phyloP scores from a whole-genome alignment of 345 rosid genomes.

The Nephelium lappaceum region DNA sequence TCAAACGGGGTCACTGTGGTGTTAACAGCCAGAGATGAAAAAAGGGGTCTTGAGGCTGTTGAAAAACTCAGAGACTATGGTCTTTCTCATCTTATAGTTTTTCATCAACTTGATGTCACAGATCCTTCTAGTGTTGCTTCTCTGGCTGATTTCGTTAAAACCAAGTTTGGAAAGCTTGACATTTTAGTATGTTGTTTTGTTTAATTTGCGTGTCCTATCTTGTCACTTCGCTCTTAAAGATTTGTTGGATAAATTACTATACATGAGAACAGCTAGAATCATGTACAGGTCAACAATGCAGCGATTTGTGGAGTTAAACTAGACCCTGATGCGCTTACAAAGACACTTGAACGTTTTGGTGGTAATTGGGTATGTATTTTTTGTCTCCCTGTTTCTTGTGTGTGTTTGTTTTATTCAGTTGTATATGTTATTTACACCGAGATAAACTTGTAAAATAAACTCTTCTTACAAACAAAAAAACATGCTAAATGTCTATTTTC shows the following conservation, averaged over 20 bases:
- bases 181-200: constrained; percentile 17
- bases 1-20: constrained; percentile 20
- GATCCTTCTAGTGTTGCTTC: constrained; percentile 25
- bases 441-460: too few species aligned
- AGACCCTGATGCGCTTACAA: constrained; percentile 17
- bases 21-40: constrained; percentile 30
- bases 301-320: constrained; percentile 20
- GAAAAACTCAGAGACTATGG: constrained; percentile 23
- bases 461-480: too few species aligned
- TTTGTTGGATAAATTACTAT: too few species aligned
- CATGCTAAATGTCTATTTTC: too few species aligned
- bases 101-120: constrained; percentile 31
- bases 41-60: constrained; percentile 28
- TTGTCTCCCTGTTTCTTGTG: too few species aligned
- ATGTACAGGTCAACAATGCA: constrained; percentile 38
- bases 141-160: constrained; percentile 18
- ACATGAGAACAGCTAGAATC: neutral
- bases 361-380: neutral
- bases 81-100: constrained; percentile 12
- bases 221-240: too few species aligned
- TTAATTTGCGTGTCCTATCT: too few species aligned
- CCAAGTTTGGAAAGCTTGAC: constrained; percentile 30
- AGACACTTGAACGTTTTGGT: constrained; percentile 18
- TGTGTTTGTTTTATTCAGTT: too few species aligned
- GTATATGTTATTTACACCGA: too few species aligned